Evolutionary conservation across 1,284 basidiomycete genomes (phyloP), one percentile per base, ranked within the genome.

Genomic region (Cryptococcus depauperatus): DNA sequence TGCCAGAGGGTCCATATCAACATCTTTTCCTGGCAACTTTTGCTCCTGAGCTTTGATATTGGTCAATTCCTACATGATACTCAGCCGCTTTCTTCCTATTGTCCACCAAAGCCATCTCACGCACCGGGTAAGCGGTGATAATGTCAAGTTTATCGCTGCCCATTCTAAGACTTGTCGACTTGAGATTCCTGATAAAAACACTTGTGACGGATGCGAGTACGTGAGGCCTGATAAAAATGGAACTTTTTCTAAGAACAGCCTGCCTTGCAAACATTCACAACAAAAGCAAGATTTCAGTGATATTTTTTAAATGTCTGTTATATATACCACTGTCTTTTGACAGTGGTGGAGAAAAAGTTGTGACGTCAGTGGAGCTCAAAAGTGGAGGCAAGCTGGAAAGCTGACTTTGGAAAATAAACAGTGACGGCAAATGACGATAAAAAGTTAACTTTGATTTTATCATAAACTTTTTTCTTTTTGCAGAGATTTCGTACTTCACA

Each of bases 1-100:
- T 50, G 79, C 79, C n/a, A 74, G 58, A 1, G 73, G 73, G 9
- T 73, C 71, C 60, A 77, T 74, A 18, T 73, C 56, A 46, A 70
- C 73, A 58, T 79, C 77, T 13, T 71, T 61, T 6, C 77, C 77
- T 13, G 76, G 76, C 8, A 76, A 61, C 1, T 61, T 58, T 61
- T 78, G 77, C 42, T 66, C 41, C 55, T 78, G 76, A 33, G 46
- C 41, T 23, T 50, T 50, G 41, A 60, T 57, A 23, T 54, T 41
- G 4, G 39, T 55, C 41, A 65, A 53, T 26, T 39, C 51, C 60
- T 54, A 43, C 3, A 25, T 43, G 25, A 23, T 4, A 35, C 21
- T n/a, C n/a, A n/a, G n/a, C n/a, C n/a, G n/a, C n/a, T n/a, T n/a
- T n/a, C n/a, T n/a, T n/a, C n/a, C n/a, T n/a, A n/a, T n/a, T n/a